Percentiles rank a stretch among this genome's conserved stretches.
Evolutionary conservation across 2,329 filamentous ascomycete species (phyloP).

Genomic region (Penicillium palitans): DNA sequence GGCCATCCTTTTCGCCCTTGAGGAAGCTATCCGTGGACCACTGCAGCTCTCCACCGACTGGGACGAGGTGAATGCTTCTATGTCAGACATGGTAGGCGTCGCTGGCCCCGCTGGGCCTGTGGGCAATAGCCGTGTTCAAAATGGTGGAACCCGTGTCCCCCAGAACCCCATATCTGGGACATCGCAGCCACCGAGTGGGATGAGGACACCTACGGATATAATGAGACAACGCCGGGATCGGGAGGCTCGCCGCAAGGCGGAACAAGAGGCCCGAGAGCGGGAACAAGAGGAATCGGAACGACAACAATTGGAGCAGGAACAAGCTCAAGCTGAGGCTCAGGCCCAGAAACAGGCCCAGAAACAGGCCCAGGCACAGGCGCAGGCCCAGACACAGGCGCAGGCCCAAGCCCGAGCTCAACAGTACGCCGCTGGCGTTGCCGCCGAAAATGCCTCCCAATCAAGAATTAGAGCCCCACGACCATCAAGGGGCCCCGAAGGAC

Average conservation of each 20-base stretch:
- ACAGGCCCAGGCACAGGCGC: too few relatives aligned
- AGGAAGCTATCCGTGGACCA: constrained; percentile 83
- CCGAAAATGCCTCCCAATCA: constrained; percentile 34
- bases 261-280: constrained; percentile 61
- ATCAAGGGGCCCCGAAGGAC: constrained; percentile 17
- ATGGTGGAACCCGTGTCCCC: constrained; percentile 57
- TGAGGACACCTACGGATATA: constrained; percentile 83
- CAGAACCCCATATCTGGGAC: constrained; percentile 56
- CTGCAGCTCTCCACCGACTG: constrained; percentile 79
- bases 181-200: constrained; percentile 55
- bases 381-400: constrained; percentile 28
- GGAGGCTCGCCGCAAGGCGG: constrained; percentile 68
- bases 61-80: constrained; percentile 84
- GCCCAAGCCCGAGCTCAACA: constrained; percentile 31
- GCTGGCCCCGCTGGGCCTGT: constrained; percentile 46
- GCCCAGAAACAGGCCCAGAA: constrained; percentile 31
- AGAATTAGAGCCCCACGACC: constrained; percentile 19
- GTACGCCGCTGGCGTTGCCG: constrained; percentile 49
- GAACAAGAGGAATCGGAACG: constrained; percentile 56
- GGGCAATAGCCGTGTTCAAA: constrained; percentile 58
- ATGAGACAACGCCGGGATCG: constrained; percentile 83
- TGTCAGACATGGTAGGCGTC: constrained; percentile 77
- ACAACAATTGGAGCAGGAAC: constrained; percentile 42
- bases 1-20: constrained; percentile 87
- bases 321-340: constrained; percentile 26